Evolutionary conservation across 116 monocot species (phyloP), one percentile per base, ranked within the genome.

Genomic region (Trichopus zeylanicus): DNA sequence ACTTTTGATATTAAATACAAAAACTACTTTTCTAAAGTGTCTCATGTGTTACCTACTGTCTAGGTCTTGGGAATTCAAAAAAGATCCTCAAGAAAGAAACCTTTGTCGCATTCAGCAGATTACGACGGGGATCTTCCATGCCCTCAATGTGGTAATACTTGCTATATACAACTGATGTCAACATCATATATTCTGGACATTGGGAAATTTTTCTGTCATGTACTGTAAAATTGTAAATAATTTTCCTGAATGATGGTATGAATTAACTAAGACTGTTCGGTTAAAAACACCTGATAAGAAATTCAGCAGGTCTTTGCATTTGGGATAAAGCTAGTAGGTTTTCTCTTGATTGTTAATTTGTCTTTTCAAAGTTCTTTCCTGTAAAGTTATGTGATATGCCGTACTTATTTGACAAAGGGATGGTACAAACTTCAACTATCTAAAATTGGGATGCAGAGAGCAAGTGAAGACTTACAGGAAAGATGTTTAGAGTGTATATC

Each of bases 71-170:
- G 69, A 22, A 57, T 42, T 26, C 48, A 66, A 62, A 71, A 71
- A 37, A 46, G 29, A 24, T 21, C 42, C 64, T 70, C 86, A 56
- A 85, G 76, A 71, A 90, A 85, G 64, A 75, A 81, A 57, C 57
- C 65, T 64, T 68, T 65, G 23, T 30, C 64, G 26, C 26, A 26
- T 42, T 68, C 70, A 27, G 70, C 42, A 67, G 74, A 82, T 46
- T 79, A 62, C 42, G 60, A 54, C 26, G 28, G 28, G 23, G 68
- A 79, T 42, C 56, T 73, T 61, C 81, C 72, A 29, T 91, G 90
- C 48, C 82, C 82, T 62, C 90, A 85, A 61, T 91, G 90, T 60
- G 79, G 90, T 91, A 85, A 73, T 33, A 24, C 56, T 23, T 38
- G 32, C 1, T 55, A 26, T 57, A 37, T 65, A 7, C n/a, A 18